Conservation (phyloP, 192 early-diverging fungal species). For the Gamsiella multidivaricata region DNA sequence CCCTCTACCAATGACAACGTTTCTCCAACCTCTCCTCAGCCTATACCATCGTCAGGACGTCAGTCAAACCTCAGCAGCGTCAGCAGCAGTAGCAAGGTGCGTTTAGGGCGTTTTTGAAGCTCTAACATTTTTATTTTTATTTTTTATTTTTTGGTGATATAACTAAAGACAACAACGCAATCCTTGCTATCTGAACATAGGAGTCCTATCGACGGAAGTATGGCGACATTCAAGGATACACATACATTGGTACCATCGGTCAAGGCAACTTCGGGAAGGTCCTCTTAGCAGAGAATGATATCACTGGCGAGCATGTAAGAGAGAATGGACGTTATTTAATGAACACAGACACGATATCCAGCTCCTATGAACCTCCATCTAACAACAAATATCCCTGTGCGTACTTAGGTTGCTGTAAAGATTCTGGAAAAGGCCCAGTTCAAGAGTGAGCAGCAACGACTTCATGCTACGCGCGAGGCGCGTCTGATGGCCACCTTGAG, state of each 20-base stretch:
- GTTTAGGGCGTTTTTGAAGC: too few relatives aligned
- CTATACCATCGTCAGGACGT: slow-evolving; percentile 25
- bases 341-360: too few relatives aligned
- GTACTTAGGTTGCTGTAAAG: slow-evolving; percentile 67
- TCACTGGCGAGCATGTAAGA: slow-evolving; percentile 59
- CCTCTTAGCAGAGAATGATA: slow-evolving; percentile 62
- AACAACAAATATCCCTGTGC: too few relatives aligned
- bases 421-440: slow-evolving; percentile 66
- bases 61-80: slow-evolving; percentile 37
- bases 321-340: background rate
- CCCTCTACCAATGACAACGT: slow-evolving; percentile 18
- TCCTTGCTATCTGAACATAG: background rate
- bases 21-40: background rate
- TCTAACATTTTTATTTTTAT: background rate
- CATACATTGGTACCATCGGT: slow-evolving; percentile 59
- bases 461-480: slow-evolving; percentile 62
- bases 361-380: too few relatives aligned
- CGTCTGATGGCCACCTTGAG: slow-evolving; percentile 58
- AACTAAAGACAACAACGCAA: too few relatives aligned
- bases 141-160: background rate
- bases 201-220: slow-evolving; percentile 51
- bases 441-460: slow-evolving; percentile 64
- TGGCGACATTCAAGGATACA: slow-evolving; percentile 45
- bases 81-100: slow-evolving; percentile 39
- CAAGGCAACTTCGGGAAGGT: slow-evolving; percentile 75